These are phyloP conservation scores for Pholiota adiposa DNA, from an alignment of 1,284 basidiomycete genomes.

Conservation along the genomic window DNA sequence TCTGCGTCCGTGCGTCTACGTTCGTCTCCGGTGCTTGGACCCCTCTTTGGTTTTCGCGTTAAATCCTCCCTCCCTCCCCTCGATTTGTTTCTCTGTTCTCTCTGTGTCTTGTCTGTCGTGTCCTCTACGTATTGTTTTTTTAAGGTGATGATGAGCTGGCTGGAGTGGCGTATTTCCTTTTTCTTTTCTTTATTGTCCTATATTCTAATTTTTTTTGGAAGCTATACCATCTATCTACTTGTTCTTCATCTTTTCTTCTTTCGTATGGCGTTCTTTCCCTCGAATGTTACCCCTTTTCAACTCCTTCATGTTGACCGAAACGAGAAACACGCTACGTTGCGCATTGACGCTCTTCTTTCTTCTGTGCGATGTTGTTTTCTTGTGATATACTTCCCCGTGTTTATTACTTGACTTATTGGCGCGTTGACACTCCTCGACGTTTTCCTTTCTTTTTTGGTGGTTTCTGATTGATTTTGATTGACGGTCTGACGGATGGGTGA, in stretches of 20 bases:
- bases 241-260: neutral
- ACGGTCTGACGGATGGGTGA: neutral
- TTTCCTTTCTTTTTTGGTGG: neutral
- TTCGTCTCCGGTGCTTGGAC: too few relatives aligned
- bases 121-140: neutral
- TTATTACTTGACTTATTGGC: neutral
- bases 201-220: neutral
- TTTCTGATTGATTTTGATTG: neutral
- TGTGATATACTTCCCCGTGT: neutral
- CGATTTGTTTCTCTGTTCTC: too few relatives aligned
- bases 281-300: neutral
- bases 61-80: too few relatives aligned
- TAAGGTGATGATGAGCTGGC: neutral
- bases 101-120: too few relatives aligned
- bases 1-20: too few relatives aligned
- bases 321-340: too few relatives aligned
- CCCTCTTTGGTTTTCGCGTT: too few relatives aligned
- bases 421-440: neutral
- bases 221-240: constrained; percentile 1
- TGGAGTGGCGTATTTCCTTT: neutral
- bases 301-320: too few relatives aligned
- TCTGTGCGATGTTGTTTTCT: neutral
- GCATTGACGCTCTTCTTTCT: too few relatives aligned
- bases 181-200: neutral
- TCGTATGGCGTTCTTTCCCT: too few relatives aligned